Percentiles rank a stretch among this genome's conserved stretches.
These are phyloP conservation scores for Trichocladium uniseriatum DNA, from an alignment of 495 filamentous ascomycete genomes.

Conservation along the genomic window DNA sequence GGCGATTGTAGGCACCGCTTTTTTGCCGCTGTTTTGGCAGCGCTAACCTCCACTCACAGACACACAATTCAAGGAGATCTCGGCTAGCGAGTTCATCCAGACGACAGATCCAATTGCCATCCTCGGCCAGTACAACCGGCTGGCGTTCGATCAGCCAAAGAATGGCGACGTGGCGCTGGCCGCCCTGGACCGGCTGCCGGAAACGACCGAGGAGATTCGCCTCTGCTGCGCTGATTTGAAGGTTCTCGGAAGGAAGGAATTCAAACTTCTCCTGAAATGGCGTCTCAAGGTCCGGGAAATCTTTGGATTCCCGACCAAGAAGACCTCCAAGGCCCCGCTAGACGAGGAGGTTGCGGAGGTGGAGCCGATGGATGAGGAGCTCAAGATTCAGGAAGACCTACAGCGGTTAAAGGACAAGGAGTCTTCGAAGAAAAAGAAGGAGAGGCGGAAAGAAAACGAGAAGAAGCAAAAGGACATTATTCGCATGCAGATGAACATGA, in stretches of 20 bases:
- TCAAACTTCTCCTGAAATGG: constrained; percentile 89
- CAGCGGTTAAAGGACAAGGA: constrained; percentile 72
- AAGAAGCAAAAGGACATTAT: constrained; percentile 82
- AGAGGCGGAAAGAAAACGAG: constrained; percentile 76
- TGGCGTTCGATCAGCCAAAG: constrained; percentile 66
- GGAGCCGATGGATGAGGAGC: constrained; percentile 85
- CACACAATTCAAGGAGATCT: constrained; percentile 79
- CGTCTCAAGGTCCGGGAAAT: constrained; percentile 80
- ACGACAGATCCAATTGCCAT: constrained; percentile 94
- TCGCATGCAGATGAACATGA: constrained; percentile 95
- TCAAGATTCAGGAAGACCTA: constrained; percentile 79
- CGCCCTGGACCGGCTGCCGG: constrained; percentile 78
- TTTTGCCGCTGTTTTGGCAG: neutral
- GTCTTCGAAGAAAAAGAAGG: constrained; percentile 61
- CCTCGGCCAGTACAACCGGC: constrained; percentile 72
- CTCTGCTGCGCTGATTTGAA: constrained; percentile 81
- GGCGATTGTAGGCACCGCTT: constrained; percentile 51
- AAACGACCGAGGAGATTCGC: constrained; percentile 82
- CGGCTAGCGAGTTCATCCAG: constrained; percentile 89
- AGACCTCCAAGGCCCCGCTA: constrained; percentile 37
- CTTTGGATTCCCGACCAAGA: constrained; percentile 79
- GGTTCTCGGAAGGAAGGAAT: constrained; percentile 87
- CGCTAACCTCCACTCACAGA: constrained; percentile 23
- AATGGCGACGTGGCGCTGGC: constrained; percentile 81
- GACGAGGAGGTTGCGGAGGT: constrained; percentile 72